Evolutionary conservation across 148 eudicot genomes (phyloP).

Genomic region (Persicaria maculosa): DNA sequence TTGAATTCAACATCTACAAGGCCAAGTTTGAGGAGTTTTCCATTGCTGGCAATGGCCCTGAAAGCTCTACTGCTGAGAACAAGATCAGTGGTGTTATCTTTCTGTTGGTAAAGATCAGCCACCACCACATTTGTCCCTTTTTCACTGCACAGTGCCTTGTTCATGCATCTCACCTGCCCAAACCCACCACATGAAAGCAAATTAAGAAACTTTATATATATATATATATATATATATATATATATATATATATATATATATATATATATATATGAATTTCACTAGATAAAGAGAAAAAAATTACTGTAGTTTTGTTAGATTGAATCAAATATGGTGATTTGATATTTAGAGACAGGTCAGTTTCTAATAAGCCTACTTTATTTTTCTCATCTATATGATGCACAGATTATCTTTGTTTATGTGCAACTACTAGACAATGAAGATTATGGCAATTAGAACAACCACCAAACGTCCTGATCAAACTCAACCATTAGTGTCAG

Average conservation of each 20-base stretch:
- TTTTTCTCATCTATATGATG: conserved; percentile 13
- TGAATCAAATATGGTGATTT: no score
- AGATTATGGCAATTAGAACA: conserved; percentile 47
- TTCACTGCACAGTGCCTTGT: conserved; percentile 31
- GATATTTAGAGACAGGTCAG: not conserved
- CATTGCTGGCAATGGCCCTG: conserved; percentile 52
- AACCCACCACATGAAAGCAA: not conserved
- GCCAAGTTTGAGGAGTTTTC: conserved; percentile 42
- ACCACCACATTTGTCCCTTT: conserved; percentile 47
- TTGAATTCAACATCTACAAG: conserved; percentile 28
- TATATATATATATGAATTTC: no score
- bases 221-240: no score
- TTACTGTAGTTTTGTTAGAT: no score
- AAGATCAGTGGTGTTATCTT: conserved; percentile 42
- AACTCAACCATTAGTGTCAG: no score
- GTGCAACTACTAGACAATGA: conserved; percentile 64
- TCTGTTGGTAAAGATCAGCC: conserved; percentile 34
- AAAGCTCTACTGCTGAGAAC: conserved; percentile 57
- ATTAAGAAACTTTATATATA: not conserved
- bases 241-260: no score
- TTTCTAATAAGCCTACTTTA: not conserved
- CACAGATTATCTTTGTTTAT: conserved; percentile 68
- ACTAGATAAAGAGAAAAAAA: no score
- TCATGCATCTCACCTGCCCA: conserved; percentile 65
- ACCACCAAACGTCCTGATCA: no score